These are phyloP conservation scores for Lathyrus oleraceus DNA, from an alignment of 306 rosid genomes.

Conservation along the genomic window DNA sequence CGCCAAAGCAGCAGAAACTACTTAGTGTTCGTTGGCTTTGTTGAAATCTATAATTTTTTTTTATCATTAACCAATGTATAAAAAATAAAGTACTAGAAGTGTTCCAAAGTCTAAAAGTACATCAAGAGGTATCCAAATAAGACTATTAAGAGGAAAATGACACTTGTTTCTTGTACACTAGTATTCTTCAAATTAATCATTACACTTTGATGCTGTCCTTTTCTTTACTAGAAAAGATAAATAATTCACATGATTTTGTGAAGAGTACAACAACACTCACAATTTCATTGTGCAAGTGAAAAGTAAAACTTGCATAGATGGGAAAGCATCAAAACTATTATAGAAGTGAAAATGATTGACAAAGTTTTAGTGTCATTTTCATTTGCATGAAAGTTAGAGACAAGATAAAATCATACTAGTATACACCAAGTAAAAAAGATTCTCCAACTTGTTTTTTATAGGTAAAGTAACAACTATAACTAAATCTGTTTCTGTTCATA, in stretches of 20 bases:
- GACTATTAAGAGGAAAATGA: conserved; percentile 23
- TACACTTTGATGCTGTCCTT: conserved; percentile 26
- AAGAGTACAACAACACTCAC: conserved; percentile 27
- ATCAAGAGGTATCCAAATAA: conserved; percentile 23
- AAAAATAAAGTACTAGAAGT: conserved; percentile 23
- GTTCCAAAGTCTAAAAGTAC: conserved; percentile 36
- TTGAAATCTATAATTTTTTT: too few relatives aligned
- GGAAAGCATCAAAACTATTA: conserved; percentile 27
- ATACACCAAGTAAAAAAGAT: conserved; percentile 19
- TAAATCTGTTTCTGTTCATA: neutral
- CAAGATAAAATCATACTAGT: conserved; percentile 28
- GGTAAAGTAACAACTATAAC: conserved; percentile 27
- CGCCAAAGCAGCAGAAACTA: too few relatives aligned
- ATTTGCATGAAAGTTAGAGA: conserved; percentile 11
- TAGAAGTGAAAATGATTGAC: conserved; percentile 45
- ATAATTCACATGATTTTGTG: neutral
- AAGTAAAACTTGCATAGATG: conserved; percentile 26
- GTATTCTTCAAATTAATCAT: conserved; percentile 13
- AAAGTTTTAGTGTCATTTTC: conserved; percentile 34
- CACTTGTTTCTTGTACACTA: neutral
- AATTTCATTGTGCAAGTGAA: conserved; percentile 18
- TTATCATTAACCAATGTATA: neutral
- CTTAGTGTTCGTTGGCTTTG: too few relatives aligned
- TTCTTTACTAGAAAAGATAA: neutral
- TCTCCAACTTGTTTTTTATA: conserved; percentile 22